A percentile compares a stretch with the other conserved stretches of the same genome.
These are phyloP conservation scores for Powellomyces hirtus DNA, from an alignment of 192 early-diverging fungal species.

Conservation along the genomic window DNA sequence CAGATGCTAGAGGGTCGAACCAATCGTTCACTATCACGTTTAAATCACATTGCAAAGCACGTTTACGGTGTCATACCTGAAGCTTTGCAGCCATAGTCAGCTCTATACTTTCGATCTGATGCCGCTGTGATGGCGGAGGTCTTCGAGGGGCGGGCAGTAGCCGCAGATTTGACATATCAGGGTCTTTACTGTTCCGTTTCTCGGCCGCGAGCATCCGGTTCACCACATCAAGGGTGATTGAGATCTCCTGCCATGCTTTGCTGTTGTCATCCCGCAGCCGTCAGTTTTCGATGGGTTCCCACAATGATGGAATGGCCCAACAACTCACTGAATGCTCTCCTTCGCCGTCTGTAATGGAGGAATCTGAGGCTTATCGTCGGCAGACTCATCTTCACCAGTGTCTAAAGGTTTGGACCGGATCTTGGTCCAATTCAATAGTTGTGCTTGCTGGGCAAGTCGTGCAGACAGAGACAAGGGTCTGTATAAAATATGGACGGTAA, in stretches of 20 bases:
- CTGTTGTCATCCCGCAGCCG: not conserved
- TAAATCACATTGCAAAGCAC: not conserved
- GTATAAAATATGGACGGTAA: no score
- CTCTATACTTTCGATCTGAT: not conserved
- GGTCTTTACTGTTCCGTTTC: not conserved
- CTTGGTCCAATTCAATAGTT: conserved; percentile 5
- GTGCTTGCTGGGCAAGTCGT: not conserved
- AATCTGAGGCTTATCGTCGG: not conserved
- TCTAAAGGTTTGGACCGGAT: conserved; percentile 9
- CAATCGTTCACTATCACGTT: not conserved
- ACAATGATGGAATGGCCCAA: no score
- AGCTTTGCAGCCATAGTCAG: conserved; percentile 2
- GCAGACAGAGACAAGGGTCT: conserved; percentile 2
- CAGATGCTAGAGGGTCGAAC: not conserved
- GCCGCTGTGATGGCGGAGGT: not conserved
- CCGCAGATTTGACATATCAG: not conserved
- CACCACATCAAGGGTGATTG: conserved; percentile 2
- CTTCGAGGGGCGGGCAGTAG: not conserved
- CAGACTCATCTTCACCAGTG: not conserved
- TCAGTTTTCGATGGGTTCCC: no score
- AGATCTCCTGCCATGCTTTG: conserved; percentile 4
- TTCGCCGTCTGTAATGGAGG: not conserved
- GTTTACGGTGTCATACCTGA: not conserved
- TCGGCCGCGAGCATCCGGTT: conserved; percentile 1
- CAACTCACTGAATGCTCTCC: conserved; percentile 2